A percentile compares a stretch with the other conserved stretches of the same genome.
phyloP scores from a whole-genome alignment of 805 yeast genomes.

The Candida fluviatilis region DNA sequence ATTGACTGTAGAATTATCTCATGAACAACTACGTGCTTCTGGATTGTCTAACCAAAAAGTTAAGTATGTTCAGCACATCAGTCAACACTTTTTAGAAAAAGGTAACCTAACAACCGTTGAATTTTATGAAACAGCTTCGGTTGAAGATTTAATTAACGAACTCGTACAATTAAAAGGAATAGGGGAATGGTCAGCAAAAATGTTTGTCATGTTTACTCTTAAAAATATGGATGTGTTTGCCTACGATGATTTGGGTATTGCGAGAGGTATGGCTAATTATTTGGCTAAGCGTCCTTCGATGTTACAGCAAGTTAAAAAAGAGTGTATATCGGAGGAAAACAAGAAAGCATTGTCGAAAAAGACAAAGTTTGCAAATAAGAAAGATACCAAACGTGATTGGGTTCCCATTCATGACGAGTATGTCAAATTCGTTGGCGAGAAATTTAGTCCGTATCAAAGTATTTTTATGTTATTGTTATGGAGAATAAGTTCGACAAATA shows the following conservation, averaged over 20 bases:
- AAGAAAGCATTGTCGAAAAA: constrained; percentile 27
- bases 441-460: constrained; percentile 63
- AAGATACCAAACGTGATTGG: constrained; percentile 55
- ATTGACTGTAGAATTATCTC: constrained; percentile 34
- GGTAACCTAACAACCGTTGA: constrained; percentile 26
- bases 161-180: constrained; percentile 61
- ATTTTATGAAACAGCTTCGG: constrained; percentile 33
- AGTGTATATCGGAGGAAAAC: constrained; percentile 29
- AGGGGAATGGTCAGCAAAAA: constrained; percentile 85
- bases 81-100: constrained; percentile 46
- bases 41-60: constrained; percentile 72
- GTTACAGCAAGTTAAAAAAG: constrained; percentile 37
- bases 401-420: constrained; percentile 58
- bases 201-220: constrained; percentile 75
- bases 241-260: constrained; percentile 77
- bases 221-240: constrained; percentile 69
- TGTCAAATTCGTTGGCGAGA: constrained; percentile 50
- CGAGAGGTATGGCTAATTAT: constrained; percentile 72
- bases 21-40: constrained; percentile 50
- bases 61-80: constrained; percentile 54
- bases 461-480: constrained; percentile 69
- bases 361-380: constrained; percentile 32
- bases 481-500: constrained; percentile 60
- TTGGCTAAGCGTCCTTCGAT: constrained; percentile 50
- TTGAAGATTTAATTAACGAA: constrained; percentile 46